These are phyloP conservation scores for Calonectria montana DNA, from an alignment of 2,329 filamentous ascomycete genomes.

Conservation along the genomic window DNA sequence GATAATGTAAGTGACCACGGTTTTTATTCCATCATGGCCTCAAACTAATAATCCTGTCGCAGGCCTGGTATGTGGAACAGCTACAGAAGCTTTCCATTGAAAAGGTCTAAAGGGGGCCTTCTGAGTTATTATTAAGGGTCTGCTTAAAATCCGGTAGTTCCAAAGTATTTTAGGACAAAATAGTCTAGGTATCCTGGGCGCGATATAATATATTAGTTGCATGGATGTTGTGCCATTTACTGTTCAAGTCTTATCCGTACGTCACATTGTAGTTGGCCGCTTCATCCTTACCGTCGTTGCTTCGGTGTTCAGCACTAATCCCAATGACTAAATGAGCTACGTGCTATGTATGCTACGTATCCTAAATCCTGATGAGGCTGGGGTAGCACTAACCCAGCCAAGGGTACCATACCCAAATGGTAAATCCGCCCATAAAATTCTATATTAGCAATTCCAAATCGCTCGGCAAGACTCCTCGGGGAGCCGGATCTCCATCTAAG, in stretches of 20 bases:
- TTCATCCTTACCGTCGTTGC: too few relatives aligned
- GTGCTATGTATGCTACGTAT: too few relatives aligned
- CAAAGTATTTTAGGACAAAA: neutral
- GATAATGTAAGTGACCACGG: slow-evolving; percentile 8
- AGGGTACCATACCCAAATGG: neutral
- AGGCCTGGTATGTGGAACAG: slow-evolving; percentile 19
- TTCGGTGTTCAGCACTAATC: too few relatives aligned
- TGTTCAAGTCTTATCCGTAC: too few relatives aligned
- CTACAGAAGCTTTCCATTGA: neutral
- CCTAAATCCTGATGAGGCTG: neutral
- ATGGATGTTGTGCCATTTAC: too few relatives aligned
- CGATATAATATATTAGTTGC: too few relatives aligned
- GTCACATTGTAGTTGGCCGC: too few relatives aligned
- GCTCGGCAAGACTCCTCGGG: neutral
- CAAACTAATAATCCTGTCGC: neutral
- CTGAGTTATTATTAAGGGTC: neutral
- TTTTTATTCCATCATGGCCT: neutral
- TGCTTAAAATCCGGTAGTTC: neutral
- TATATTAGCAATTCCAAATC: neutral
- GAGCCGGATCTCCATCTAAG: slow-evolving; percentile 34
- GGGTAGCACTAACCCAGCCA: neutral
- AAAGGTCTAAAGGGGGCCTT: neutral
- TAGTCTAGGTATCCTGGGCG: too few relatives aligned
- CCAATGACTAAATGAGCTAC: too few relatives aligned
- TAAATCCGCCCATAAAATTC: neutral